Evolutionary conservation across 805 yeast genomes (phyloP), one percentile per base, ranked within the genome.

Genomic region (Candida ipomoeae): DNA sequence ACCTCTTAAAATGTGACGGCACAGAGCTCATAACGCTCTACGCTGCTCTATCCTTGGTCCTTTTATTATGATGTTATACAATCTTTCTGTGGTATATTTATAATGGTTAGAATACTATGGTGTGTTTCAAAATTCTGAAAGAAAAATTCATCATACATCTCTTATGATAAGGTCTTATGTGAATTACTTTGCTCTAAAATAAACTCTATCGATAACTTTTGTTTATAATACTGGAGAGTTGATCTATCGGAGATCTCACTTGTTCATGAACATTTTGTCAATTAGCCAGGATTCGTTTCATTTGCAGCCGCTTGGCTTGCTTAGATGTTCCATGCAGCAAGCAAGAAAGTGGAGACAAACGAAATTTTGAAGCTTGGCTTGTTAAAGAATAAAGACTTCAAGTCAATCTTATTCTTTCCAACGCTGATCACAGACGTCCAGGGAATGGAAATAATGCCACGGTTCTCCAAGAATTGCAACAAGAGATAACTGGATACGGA

Each of bases 341-440:
- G 76, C 55, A 81, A 56, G 61, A 83, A 83, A 8, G 83, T 67
- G 40, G 75, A 62, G 7, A 77, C 60, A 63, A 84, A 84, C 32
- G 83, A 74, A 31, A 79, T 49, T 65, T 81, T 82, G 73, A 84
- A 84, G 52, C 84, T 77, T 37, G 86, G 84, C 53, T 80, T 78
- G 48, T 80, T 79, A 51, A 84, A 74, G 15, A 83, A 61, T 68
- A 83, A 71, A 32, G 73, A 68, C 59, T 74, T 72, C 32, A 82
- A 54, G 58, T 82, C 81, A 49, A 81, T 62, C 43, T 54, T 58
- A 34, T 64, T 62, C 23, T 60, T 60, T 29, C 76, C 75, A 20
- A 73, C 50, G 6, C 48, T 58, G 17, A 73, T 53, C 18, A 71
- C 58, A 29, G 66, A 59, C 40, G 61, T 69, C 77, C 77, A 73